Evolutionary conservation across 73 alveolate genomes (phyloP), one percentile per base, ranked within the genome.

Genomic region (Paramecium pentaurelia): DNA sequence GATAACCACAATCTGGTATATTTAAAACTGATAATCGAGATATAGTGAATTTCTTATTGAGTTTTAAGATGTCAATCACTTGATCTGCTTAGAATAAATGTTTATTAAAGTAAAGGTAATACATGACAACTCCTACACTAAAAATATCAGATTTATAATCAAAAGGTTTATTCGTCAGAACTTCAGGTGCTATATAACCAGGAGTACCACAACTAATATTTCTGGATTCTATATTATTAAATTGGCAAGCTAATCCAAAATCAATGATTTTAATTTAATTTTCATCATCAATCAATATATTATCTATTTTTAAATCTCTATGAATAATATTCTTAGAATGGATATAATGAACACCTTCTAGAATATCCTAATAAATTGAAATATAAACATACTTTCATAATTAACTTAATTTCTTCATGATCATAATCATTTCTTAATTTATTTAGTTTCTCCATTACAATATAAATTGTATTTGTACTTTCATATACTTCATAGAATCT

Each of bases 151-250:
- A 73, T 25, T 73, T 20, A 40, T 34, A 22, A 37, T 34, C 34
- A 44, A 36, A 37, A 8, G 34, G 34, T 34, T 73, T 36, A 16
- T 38, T 36, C 1, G 6, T 73, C n/a, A 73, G 60, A 18, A 73
- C 87, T 40, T 73, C 87, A 14, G 87, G 87, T 16, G 87, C 87
- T 16, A 73, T 38, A 37, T 36, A 73, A 37, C 87, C 87, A n/a
- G 87, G 87, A 22, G 87, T 73, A 4, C 87, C 87, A 27, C 84
- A 64, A 64, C 27, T 64, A 18, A 54, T 54, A 32, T 6, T 9
- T 32, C 84, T 32, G 11, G 84, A 34, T 32, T 64, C 84, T 0
- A 32, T 5, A 54, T 54, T 54, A 0, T 0, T 54, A 64, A 64
- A 64, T 12, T 64, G 84, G 12, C 84, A 64, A 12, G 91, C 36